Evolutionary conservation across 2,329 filamentous ascomycete genomes (phyloP).

Genomic region (Stagonosporopsis chrysanthemi): DNA sequence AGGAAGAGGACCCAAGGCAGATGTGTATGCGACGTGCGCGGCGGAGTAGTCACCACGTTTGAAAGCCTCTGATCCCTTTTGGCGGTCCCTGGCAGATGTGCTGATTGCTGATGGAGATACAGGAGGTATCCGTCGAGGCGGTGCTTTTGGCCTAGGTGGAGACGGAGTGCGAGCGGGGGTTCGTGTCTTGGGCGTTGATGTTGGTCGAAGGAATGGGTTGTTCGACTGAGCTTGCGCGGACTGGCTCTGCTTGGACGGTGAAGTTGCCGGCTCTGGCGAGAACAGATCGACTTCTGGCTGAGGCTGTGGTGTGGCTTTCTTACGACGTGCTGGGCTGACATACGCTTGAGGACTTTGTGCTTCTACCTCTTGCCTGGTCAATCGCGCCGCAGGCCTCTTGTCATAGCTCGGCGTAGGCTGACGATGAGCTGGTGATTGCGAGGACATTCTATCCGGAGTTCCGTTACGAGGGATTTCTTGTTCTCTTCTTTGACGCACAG

Average conservation of each 20-base stretch:
- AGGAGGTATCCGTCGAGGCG: slow-evolving; percentile 68
- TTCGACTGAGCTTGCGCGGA: slow-evolving; percentile 48
- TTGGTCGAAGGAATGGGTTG: slow-evolving; percentile 49
- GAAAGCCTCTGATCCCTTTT: slow-evolving; percentile 85
- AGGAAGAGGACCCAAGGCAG: slow-evolving; percentile 77
- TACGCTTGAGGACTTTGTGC: slow-evolving; percentile 85
- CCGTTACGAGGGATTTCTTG: slow-evolving; percentile 35
- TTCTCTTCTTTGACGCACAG: slow-evolving; percentile 36
- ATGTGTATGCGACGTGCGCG: slow-evolving; percentile 82
- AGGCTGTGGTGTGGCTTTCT: slow-evolving; percentile 65
- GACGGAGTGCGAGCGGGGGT: slow-evolving; percentile 52
- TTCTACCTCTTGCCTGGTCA: slow-evolving; percentile 77
- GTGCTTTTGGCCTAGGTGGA: slow-evolving; percentile 56
- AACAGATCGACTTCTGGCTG: slow-evolving; percentile 66
- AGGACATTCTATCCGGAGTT: slow-evolving; percentile 46
- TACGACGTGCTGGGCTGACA: slow-evolving; percentile 83
- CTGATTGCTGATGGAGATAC: slow-evolving; percentile 74
- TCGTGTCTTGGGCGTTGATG: slow-evolving; percentile 34
- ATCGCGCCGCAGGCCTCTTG: slow-evolving; percentile 61
- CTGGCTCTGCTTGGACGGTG: slow-evolving; percentile 38
- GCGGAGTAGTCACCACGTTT: slow-evolving; percentile 92
- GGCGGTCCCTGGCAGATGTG: slow-evolving; percentile 78
- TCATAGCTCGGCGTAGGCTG: slow-evolving; percentile 39
- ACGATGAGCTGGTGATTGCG: slow-evolving; percentile 51
- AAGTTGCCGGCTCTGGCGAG: slow-evolving; percentile 37